A percentile compares a stretch with the other conserved stretches of the same genome.
These are phyloP conservation scores for Amaranthus hypochondriacus DNA, from an alignment of 148 eudicot genomes.

Conservation along the genomic window DNA sequence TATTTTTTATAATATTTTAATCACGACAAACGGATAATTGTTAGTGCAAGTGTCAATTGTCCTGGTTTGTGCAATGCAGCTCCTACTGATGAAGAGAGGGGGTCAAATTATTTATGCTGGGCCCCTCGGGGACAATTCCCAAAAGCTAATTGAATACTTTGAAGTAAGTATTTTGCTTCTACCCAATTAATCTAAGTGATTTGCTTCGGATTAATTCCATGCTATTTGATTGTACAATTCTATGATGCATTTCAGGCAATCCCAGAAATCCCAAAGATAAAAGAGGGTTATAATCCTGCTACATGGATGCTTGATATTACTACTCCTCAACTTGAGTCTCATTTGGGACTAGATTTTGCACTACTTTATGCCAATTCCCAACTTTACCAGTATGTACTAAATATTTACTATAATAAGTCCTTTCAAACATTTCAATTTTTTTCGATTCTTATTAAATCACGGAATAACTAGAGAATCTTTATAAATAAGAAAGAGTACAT, in stretches of 20 bases:
- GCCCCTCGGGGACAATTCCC: constrained; percentile 14
- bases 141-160: constrained; percentile 59
- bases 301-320: constrained; percentile 82
- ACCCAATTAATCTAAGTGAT: too few relatives aligned
- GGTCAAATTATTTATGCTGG: constrained; percentile 22
- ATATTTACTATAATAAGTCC: background rate
- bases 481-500: too few relatives aligned
- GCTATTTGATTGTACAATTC: too few relatives aligned
- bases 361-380: constrained; percentile 45
- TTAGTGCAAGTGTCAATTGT: too few relatives aligned
- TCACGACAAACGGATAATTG: too few relatives aligned
- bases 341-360: constrained; percentile 49
- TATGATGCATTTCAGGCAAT: constrained; percentile 34
- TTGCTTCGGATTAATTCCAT: too few relatives aligned
- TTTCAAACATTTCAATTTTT: too few relatives aligned
- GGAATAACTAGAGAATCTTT: too few relatives aligned
- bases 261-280: constrained; percentile 52
- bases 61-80: constrained; percentile 1
- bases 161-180: constrained; percentile 34
- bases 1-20: too few relatives aligned
- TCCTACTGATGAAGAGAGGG: constrained; percentile 23
- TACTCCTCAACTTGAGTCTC: constrained; percentile 40
- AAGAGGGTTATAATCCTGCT: constrained; percentile 65
- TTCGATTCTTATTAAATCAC: too few relatives aligned
- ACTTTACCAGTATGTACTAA: constrained; percentile 42